Evolutionary conservation across 306 rosid genomes (phyloP), one percentile per base, ranked within the genome.

Genomic region (Albizia julibrissin): DNA sequence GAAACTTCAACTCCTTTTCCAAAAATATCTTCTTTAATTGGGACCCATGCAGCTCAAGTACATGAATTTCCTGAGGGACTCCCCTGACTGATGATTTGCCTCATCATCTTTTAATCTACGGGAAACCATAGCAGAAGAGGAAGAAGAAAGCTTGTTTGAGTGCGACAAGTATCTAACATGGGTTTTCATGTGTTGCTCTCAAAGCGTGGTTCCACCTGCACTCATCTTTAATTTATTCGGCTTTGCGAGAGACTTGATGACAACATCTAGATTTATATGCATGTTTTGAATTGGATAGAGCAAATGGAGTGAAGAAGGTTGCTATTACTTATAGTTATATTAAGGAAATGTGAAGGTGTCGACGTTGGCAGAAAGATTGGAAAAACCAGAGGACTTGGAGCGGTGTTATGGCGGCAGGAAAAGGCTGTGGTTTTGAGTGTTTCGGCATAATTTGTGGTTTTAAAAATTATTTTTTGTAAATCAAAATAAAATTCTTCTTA

Each of bases 11-110:
- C 12, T 62, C 39, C 68, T 62, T 26, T 62, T 27, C 27, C 68
- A 27, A 67, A 34, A 31, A 2, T 3, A 14, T 65, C 42, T 16
- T 13, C 11, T 71, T 69, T 64, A 84, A 49, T 75, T 81, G 42
- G 87, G 85, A 84, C 85, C 87, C 89, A 85, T 80, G 56, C 90
- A 89, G 74, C 94, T 93, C 74, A 90, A 83, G 84, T 90, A 93
- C 94, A 91, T 90, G 70, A 91, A 90, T 0, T 81, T 90, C 74
- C 91, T 89, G 12, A 90, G 73, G 43, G 94, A 86, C 58, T 93
- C 94, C 58, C 91, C 96, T 9, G 97, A 85, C 16, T 84, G 83
- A 69, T 84, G 83, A 66, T 89, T 88, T n/a, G 83, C 66, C 85
- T 86, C 79, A 14, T 87, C 90, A 22, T 87, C 88, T 72, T 83